Evolutionary conservation across 2,329 filamentous ascomycete species (phyloP).

Genomic region (Graphilbum ipis-grandicollis): DNA sequence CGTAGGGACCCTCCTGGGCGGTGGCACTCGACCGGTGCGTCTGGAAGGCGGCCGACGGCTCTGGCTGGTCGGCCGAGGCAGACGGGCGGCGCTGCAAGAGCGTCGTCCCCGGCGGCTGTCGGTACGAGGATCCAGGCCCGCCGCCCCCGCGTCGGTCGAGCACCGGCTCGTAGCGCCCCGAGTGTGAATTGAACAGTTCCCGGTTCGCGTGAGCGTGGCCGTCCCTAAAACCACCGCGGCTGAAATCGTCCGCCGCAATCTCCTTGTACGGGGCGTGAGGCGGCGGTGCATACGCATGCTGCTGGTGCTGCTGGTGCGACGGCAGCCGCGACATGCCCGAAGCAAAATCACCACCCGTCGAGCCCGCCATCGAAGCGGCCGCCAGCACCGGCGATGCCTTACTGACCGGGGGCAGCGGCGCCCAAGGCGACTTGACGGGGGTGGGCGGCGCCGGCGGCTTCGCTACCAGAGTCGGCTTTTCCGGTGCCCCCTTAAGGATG

Average conservation of each 20-base stretch:
- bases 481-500: constrained; percentile 47
- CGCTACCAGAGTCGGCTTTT: constrained; percentile 56
- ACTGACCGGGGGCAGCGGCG: constrained; percentile 67
- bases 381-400: constrained; percentile 54
- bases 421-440: constrained; percentile 84
- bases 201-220: constrained; percentile 42
- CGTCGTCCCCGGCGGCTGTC: constrained; percentile 41
- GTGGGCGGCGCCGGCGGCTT: constrained; percentile 51
- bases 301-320: constrained; percentile 13
- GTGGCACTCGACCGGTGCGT: constrained; percentile 53
- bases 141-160: constrained; percentile 56
- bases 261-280: constrained; percentile 48
- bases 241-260: constrained; percentile 89
- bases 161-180: constrained; percentile 81
- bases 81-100: constrained; percentile 54
- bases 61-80: constrained; percentile 42
- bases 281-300: constrained; percentile 30
- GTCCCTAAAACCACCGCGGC: constrained; percentile 65
- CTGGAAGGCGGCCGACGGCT: constrained; percentile 77
- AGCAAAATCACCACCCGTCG: no score
- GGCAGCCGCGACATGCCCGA: not conserved
- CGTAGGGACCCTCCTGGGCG: constrained; percentile 49
- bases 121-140: constrained; percentile 47
- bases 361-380: constrained; percentile 5
- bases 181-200: constrained; percentile 90